These are phyloP conservation scores for Asclepias syriaca DNA, from an alignment of 257 asterid species.

Conservation along the genomic window DNA sequence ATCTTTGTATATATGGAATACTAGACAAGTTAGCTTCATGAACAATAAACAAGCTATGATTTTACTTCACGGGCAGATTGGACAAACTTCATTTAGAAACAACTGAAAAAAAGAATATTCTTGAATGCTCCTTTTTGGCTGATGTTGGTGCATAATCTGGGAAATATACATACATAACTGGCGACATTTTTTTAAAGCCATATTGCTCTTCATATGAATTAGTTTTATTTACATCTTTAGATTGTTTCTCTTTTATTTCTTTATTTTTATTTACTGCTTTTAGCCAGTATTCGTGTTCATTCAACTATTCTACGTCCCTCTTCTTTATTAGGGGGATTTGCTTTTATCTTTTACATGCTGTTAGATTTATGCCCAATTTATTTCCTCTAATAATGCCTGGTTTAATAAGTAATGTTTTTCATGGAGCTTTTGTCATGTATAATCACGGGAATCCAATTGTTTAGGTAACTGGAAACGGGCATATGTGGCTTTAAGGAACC, in stretches of 20 bases:
- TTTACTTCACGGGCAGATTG: not conserved
- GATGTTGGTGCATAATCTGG: not conserved
- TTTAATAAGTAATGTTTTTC: not conserved
- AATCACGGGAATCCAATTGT: constrained; percentile 16
- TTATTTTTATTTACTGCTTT: not conserved
- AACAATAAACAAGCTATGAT: not conserved
- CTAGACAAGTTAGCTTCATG: not conserved
- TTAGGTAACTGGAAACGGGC: constrained; percentile 91
- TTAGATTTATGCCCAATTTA: not conserved
- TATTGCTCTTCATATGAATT: not conserved
- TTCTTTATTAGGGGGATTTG: not conserved
- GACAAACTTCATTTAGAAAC: not conserved
- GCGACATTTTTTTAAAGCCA: not conserved
- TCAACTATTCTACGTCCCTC: not conserved
- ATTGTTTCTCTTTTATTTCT: not conserved
- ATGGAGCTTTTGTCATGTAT: constrained; percentile 1
- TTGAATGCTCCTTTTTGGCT: not conserved
- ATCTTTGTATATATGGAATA: not conserved
- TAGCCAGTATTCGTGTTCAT: not conserved
- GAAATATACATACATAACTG: no score
- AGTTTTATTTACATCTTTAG: not conserved
- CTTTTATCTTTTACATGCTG: not conserved
- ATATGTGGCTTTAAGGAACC: constrained; percentile 68
- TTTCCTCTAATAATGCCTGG: not conserved
- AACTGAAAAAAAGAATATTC: not conserved